Evolutionary conservation across 768 basidiomycete species (phyloP).

Genomic region (Boletus edulis): DNA sequence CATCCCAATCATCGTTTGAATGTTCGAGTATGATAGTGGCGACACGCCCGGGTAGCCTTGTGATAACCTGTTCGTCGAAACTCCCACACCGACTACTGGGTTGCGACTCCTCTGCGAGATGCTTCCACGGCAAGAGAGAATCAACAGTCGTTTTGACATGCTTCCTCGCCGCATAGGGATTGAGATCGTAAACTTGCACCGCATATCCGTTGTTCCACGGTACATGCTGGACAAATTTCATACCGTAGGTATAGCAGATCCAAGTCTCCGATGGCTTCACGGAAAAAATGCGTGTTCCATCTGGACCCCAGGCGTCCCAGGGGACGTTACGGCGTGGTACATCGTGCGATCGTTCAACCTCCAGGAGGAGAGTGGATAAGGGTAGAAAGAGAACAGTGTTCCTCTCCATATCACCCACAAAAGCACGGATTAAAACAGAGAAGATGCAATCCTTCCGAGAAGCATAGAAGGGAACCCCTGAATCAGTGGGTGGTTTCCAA

Average conservation of each 20-base stretch:
- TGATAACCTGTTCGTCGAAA: constrained; percentile 26
- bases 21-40: constrained; percentile 10
- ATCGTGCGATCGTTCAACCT: constrained; percentile 17
- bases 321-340: constrained; percentile 7
- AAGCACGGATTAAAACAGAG: constrained; percentile 23
- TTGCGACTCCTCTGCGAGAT: constrained; percentile 11
- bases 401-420: constrained; percentile 26
- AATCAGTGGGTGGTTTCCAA: constrained; percentile 17
- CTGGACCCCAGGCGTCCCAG: constrained; percentile 36
- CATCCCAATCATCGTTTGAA: constrained; percentile 21
- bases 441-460: constrained; percentile 32
- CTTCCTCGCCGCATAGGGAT: constrained; percentile 21
- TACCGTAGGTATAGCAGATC: constrained; percentile 37
- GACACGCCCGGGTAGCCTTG: constrained; percentile 29
- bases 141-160: constrained; percentile 6
- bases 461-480: constrained; percentile 21
- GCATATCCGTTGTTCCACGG: constrained; percentile 17
- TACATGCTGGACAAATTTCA: constrained; percentile 29
- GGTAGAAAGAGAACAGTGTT: constrained; percentile 37
- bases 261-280: constrained; percentile 29
- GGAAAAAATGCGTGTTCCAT: constrained; percentile 27
- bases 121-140: constrained; percentile 13
- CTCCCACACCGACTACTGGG: not conserved
- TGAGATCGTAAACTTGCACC: constrained; percentile 35
- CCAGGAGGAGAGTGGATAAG: constrained; percentile 27